Base-by-base conservation (phyloP, 441 rosid genomes). In the Pelargonium citronellum region DNA sequence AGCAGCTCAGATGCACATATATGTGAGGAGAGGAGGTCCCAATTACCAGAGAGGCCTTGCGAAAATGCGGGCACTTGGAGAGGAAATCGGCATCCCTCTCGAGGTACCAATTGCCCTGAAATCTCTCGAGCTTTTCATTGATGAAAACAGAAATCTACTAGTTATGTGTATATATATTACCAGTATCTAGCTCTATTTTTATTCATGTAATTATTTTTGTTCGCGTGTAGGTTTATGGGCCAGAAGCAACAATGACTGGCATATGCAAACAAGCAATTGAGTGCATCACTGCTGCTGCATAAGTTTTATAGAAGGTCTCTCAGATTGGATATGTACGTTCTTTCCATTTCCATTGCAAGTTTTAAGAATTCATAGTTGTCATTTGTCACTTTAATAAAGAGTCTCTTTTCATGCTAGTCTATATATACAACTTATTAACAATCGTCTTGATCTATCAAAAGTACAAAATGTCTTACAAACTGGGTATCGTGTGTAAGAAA, bases 41-140 rank as follows among this genome's bases (percentile, higher is more conserved):
- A 88, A 88, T 49, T 88, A 85, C 83, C 90, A 88, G 80, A 86
- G 66, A 72, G 93, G 93, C 57, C 93, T 88, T 16, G 87, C 78
- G 7, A 80, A 72, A 75, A 83, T 83, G 86, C 67, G 86, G 24
- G 66, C 77, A 39, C 82, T 83, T 3, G 86, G 74, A 3, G 84
- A 80, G 46, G 86, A 83, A 67, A 80, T 83, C 9, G 86, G 86
- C 71, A 77, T 83, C 67, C 86, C 49, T 44, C 49, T 44, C 2
- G 49, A 44, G 49, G 49, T 44, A 44, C 49, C 13, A 9, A 44
- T 9, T 44, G 49, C 34, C 34, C 34, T 9, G 13, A 44, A 44
- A 44, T 8, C 49, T 44, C 49, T 9, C 47, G 8, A 44, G 49
- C 49, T 27, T 27, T 27, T 27, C 34, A 1, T 27, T 27, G 34